Evolutionary conservation across 352 stramenopile genomes (phyloP).

Genomic region (Phytophthora cryptogea): DNA sequence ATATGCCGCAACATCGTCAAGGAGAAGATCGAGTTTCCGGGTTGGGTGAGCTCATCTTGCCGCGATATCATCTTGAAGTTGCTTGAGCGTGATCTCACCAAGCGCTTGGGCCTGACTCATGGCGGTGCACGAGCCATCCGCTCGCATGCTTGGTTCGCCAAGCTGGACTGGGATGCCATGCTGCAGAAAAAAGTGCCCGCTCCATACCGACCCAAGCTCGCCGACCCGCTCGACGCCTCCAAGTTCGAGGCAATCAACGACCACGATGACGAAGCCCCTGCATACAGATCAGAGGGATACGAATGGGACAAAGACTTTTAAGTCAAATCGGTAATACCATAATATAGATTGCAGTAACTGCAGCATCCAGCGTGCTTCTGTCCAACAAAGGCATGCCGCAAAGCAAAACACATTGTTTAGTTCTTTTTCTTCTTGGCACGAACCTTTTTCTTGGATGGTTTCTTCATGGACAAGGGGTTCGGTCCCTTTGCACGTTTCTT

Average conservation of each 20-base stretch:
- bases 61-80: slow-evolving; percentile 91
- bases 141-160: slow-evolving; percentile 91
- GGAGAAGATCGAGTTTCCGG: slow-evolving; percentile 91
- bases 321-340: slow-evolving; percentile 20
- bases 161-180: slow-evolving; percentile 91
- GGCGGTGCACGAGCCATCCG: slow-evolving; percentile 89
- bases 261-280: slow-evolving; percentile 43
- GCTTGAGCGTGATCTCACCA: slow-evolving; percentile 83
- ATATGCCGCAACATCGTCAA: slow-evolving; percentile 97
- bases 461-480: slow-evolving; percentile 83
- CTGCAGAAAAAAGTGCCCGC: slow-evolving; percentile 86
- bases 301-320: slow-evolving; percentile 90
- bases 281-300: slow-evolving; percentile 65
- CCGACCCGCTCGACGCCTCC: slow-evolving; percentile 89
- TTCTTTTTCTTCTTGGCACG: slow-evolving; percentile 78
- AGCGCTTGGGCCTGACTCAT: slow-evolving; percentile 89
- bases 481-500: slow-evolving; percentile 69
- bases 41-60: slow-evolving; percentile 63
- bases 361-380: background rate
- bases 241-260: slow-evolving; percentile 92
- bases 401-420: slow-evolving; percentile 11
- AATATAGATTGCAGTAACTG: slow-evolving; percentile 24
- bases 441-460: slow-evolving; percentile 77
- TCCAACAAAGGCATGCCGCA: background rate
- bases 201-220: slow-evolving; percentile 90